Percentiles rank a stretch among this genome's conserved stretches.
Conservation (phyloP, 2,329 filamentous ascomycete species). For the Diaporthe citri region DNA sequence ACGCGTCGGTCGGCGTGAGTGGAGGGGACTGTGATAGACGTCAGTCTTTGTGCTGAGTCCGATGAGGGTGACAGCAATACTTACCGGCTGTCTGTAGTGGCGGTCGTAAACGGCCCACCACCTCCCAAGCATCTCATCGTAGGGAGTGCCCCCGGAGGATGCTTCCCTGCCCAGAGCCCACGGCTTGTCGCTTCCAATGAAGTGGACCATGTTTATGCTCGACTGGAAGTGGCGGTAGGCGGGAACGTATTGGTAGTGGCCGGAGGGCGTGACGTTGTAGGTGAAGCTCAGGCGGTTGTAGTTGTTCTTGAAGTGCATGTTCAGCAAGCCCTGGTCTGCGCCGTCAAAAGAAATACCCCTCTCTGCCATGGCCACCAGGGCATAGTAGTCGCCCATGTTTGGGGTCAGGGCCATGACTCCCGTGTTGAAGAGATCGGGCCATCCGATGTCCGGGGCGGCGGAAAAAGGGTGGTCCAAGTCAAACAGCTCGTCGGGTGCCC, state of each 20-base stretch:
- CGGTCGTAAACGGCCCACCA: conserved; percentile 97
- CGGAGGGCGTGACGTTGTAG: conserved; percentile 97
- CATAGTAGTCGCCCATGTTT: conserved; percentile 88
- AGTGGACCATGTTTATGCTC: conserved; percentile 91
- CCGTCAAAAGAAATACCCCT: conserved; percentile 95
- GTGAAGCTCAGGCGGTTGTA: conserved; percentile 93
- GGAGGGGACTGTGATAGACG: conserved; percentile 20
- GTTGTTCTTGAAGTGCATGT: conserved; percentile 88
- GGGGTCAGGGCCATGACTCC: conserved; percentile 94
- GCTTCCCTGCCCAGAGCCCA: conserved; percentile 78
- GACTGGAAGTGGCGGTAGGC: conserved; percentile 94
- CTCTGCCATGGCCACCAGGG: conserved; percentile 85
- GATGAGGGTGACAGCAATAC: conserved; percentile 41
- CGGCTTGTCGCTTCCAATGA: conserved; percentile 92
- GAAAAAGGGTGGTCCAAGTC: conserved; percentile 70
- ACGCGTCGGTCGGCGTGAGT: conserved; percentile 21
- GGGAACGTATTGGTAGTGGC: conserved; percentile 96
- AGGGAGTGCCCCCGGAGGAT: conserved; percentile 70
- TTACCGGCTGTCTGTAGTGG: conserved; percentile 76
- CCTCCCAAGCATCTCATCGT: conserved; percentile 84
- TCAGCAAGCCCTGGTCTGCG: conserved; percentile 94
- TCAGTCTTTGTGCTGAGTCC: conserved; percentile 7
- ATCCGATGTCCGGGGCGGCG: conserved; percentile 93
- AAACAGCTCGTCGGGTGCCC: conserved; percentile 94
- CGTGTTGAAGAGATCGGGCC: conserved; percentile 99